Evolutionary conservation across 1,139 yeast genomes (phyloP), one percentile per base, ranked within the genome.

Genomic region (Taphrina pruni): DNA sequence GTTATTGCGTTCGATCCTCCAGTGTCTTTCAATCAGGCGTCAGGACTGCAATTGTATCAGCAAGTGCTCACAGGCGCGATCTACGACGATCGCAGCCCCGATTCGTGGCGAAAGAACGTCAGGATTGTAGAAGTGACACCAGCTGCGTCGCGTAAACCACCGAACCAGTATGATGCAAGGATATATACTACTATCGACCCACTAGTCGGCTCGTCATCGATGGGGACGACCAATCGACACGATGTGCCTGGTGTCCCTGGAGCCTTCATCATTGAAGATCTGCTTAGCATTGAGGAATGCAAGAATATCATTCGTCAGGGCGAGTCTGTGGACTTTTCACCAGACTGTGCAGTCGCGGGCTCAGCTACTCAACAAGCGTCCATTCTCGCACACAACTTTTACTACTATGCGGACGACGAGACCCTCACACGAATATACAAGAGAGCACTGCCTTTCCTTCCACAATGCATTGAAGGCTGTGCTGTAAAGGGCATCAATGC

Each of bases 311-410:
- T 65, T 43, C 58, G 64, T 7, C 64, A 52, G 17, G 69, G 58
- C 14, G 69, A 65, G 41, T 26, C 69, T 6, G 64, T 65, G 14
- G 52, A 50, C 6, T 65, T 65, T 41, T 58, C 64, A 8, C 69
- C 69, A 12, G 69, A 65, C 55, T 43, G 60, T 21, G 64, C 69
- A 11, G 57, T 58, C 9, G 64, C 64, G 7, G 69, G 69, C 46
- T 54, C 61, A n/a, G 67, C 67, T 14, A 55, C 61, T 35, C 67
- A 64, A 48, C 64, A 65, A 45, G 64, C 61, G 11, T 55, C 62
- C 8, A 58, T 65, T 7, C 38, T 65, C 36, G 69, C 69, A 21
- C 69, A 65, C 58, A 65, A 65, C 39, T 65, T 65, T 62, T 57
- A 57, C 58, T 65, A 58, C 56, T 65, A 35, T 20, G 64, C 69